These are phyloP conservation scores for Rutstroemia sydowiana DNA, from an alignment of 2,329 filamentous ascomycete species.

Conservation along the genomic window DNA sequence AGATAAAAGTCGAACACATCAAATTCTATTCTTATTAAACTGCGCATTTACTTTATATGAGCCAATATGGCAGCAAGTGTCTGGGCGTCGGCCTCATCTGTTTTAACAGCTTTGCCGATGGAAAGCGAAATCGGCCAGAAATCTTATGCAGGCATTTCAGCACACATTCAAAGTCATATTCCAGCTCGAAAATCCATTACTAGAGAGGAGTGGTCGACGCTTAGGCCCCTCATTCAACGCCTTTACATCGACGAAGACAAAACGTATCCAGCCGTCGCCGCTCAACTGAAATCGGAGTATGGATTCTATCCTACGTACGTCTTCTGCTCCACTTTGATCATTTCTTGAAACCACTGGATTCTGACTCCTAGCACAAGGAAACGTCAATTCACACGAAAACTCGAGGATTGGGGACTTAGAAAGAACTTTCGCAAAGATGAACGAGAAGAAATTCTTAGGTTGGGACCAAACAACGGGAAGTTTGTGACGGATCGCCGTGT, in stretches of 20 bases:
- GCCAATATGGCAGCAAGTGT: too few species aligned
- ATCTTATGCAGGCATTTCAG: too few species aligned
- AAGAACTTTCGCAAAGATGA: not conserved
- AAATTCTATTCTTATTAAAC: too few species aligned
- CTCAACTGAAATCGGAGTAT: not conserved
- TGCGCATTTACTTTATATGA: too few species aligned
- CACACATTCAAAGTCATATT: too few species aligned
- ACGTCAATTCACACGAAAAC: not conserved
- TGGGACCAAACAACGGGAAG: not conserved
- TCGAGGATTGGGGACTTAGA: not conserved
- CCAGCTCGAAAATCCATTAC: too few species aligned
- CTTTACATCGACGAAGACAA: not conserved
- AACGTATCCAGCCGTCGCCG: not conserved
- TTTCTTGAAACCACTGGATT: not conserved
- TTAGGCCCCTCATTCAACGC: too few species aligned
- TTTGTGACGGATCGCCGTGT: not conserved
- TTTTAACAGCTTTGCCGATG: too few species aligned
- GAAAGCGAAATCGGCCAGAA: too few species aligned
- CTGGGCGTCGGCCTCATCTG: too few species aligned
- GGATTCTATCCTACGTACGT: not conserved
- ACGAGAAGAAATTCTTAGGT: not conserved
- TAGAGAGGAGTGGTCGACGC: too few species aligned
- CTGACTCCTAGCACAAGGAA: not conserved
- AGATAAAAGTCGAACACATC: too few species aligned
- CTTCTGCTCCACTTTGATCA: not conserved